phyloP scores from a whole-genome alignment of 441 rosid species.

The Lepidium campestre region DNA sequence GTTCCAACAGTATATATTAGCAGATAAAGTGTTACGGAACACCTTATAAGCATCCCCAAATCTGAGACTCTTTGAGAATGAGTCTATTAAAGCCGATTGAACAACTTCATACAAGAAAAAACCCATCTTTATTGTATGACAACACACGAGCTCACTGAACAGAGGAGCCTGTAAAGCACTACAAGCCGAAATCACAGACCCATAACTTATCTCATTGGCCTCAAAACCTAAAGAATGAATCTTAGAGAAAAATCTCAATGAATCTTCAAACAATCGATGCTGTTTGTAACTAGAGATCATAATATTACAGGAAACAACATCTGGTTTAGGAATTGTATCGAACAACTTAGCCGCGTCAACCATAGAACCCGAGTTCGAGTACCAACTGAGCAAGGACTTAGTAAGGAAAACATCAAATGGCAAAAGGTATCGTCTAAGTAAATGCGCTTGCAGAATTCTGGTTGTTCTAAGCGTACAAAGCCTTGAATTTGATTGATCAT shows the following conservation, averaged over 20 bases:
- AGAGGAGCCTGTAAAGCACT: conserved; percentile 31
- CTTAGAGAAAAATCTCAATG: conserved; percentile 39
- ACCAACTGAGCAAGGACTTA: conserved; percentile 46
- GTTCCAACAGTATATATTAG: conserved; percentile 65
- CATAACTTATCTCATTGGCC: conserved; percentile 50
- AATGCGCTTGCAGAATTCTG: conserved; percentile 43
- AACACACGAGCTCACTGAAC: conserved; percentile 45
- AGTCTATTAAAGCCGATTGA: conserved; percentile 54
- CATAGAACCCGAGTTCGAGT: conserved; percentile 38
- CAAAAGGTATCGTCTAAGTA: conserved; percentile 33
- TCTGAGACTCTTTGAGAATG: conserved; percentile 38
- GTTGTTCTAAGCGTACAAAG: conserved; percentile 30
- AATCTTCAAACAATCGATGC: conserved; percentile 30
- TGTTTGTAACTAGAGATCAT: conserved; percentile 50
- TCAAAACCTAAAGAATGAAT: conserved; percentile 47
- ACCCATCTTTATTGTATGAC: conserved; percentile 49
- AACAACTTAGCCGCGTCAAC: conserved; percentile 52
- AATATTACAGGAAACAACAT: conserved; percentile 58
- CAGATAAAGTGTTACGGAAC: conserved; percentile 44
- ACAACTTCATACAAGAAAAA: conserved; percentile 44
- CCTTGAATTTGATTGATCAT: conserved; percentile 26
- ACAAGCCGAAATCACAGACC: conserved; percentile 62
- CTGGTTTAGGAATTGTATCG: conserved; percentile 51
- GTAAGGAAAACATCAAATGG: conserved; percentile 32
- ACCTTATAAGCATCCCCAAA: conserved; percentile 56